Percentiles rank a stretch among this genome's conserved stretches.
These are phyloP conservation scores for Pythium coloratum DNA, from an alignment of 352 stramenopile genomes.

Conservation along the genomic window DNA sequence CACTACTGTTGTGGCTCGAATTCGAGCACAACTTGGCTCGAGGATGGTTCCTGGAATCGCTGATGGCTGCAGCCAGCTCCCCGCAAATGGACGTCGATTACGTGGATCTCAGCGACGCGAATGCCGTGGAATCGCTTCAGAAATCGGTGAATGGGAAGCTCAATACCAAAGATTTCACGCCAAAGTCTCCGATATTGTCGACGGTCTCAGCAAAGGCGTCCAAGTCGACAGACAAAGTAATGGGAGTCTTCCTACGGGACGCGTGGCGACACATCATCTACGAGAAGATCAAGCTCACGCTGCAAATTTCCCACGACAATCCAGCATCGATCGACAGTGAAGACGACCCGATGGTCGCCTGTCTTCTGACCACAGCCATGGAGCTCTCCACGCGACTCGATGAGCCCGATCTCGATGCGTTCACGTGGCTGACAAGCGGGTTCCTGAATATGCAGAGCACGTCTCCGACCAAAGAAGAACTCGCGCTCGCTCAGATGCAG, in stretches of 20 bases:
- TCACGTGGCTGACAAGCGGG: constrained; percentile 48
- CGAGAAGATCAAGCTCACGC: constrained; percentile 39
- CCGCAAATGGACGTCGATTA: constrained; percentile 40
- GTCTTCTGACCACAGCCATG: constrained; percentile 42
- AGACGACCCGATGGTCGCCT: constrained; percentile 30
- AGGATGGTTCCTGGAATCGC: constrained; percentile 44
- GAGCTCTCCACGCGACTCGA: constrained; percentile 37
- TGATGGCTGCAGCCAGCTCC: constrained; percentile 27
- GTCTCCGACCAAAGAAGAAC: constrained; percentile 9
- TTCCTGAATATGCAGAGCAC: constrained; percentile 41
- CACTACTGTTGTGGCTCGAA: constrained; percentile 36
- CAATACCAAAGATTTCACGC: not conserved
- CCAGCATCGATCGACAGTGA: constrained; percentile 15
- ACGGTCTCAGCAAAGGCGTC: not conserved
- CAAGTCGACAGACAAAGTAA: not conserved
- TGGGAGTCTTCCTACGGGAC: constrained; percentile 32
- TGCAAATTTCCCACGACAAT: constrained; percentile 39
- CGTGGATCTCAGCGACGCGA: constrained; percentile 29
- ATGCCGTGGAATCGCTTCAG: constrained; percentile 8
- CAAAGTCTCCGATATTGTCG: constrained; percentile 9
- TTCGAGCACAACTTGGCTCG: constrained; percentile 57
- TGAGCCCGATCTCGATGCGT: constrained; percentile 42
- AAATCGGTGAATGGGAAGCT: not conserved
- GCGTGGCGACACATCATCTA: constrained; percentile 40
- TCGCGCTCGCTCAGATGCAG: constrained; percentile 35